These are phyloP conservation scores for Tirmania nivea DNA, from an alignment of 495 filamentous ascomycete species.

Conservation along the genomic window DNA sequence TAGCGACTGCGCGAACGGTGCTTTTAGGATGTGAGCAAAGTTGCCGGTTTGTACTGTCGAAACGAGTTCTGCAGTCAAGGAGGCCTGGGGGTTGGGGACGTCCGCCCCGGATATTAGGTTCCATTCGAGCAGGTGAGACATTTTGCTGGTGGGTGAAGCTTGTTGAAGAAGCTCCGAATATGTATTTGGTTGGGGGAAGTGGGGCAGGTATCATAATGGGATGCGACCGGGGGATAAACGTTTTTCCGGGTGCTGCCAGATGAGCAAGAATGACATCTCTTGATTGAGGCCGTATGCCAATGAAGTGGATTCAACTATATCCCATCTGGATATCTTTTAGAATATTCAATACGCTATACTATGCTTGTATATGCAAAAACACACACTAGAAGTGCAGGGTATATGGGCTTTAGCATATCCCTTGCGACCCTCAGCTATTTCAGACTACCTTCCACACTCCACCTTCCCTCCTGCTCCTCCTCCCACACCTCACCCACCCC, in stretches of 20 bases:
- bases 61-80: not conserved
- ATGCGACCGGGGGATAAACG: not conserved
- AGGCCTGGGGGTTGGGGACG: not conserved
- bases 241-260: not conserved
- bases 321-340: not conserved
- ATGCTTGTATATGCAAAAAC: not conserved
- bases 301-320: no score
- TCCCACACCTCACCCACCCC: not conserved
- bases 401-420: not conserved
- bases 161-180: no score
- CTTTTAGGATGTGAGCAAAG: constrained; percentile 3
- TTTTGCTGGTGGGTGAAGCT: not conserved
- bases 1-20: constrained; percentile 8
- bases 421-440: not conserved
- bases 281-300: not conserved
- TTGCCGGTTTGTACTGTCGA: not conserved
- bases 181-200: no score
- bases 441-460: not conserved
- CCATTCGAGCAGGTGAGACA: constrained; percentile 7
- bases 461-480: not conserved
- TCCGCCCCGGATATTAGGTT: constrained; percentile 6
- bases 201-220: no score
- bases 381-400: not conserved
- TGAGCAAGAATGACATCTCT: not conserved
- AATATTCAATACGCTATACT: not conserved